A percentile compares a stretch with the other conserved stretches of the same genome.
These are phyloP conservation scores for Cinnamomum chago DNA, from an alignment of 164 flowering plant species.

Conservation along the genomic window DNA sequence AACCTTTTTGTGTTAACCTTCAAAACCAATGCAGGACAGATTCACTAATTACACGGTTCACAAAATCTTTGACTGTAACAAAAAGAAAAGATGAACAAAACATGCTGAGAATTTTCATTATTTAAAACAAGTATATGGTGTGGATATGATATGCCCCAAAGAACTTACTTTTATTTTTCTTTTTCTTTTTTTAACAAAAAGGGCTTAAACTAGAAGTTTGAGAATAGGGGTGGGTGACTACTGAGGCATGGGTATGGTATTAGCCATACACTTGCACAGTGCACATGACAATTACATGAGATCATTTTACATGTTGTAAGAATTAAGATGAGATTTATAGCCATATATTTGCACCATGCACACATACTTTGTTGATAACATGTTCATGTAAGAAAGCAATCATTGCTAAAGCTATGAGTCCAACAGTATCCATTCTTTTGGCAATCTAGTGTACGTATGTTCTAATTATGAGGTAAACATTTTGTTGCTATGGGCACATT, in stretches of 20 bases:
- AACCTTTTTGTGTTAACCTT: neutral
- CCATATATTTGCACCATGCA: too few species aligned
- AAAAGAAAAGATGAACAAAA: neutral
- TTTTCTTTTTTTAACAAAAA: neutral
- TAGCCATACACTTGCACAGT: neutral
- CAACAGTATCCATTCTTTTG: neutral
- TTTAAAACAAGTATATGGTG: neutral
- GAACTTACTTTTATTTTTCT: neutral
- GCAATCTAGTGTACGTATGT: neutral
- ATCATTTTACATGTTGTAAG: neutral
- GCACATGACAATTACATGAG: neutral
- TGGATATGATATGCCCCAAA: neutral
- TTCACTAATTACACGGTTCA: neutral
- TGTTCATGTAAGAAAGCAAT: neutral
- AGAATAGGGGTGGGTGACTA: neutral
- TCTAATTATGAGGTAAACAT: neutral
- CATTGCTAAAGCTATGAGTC: neutral
- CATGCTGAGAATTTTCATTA: neutral
- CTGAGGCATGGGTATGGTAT: neutral
- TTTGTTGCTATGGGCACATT: neutral
- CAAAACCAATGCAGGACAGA: constrained; percentile 2
- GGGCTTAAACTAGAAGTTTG: neutral
- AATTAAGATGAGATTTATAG: neutral
- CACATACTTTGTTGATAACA: neutral
- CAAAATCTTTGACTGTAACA: too few species aligned